Evolutionary conservation across 305 asterid genomes (phyloP).

Genomic region (Fraxinus ornus): DNA sequence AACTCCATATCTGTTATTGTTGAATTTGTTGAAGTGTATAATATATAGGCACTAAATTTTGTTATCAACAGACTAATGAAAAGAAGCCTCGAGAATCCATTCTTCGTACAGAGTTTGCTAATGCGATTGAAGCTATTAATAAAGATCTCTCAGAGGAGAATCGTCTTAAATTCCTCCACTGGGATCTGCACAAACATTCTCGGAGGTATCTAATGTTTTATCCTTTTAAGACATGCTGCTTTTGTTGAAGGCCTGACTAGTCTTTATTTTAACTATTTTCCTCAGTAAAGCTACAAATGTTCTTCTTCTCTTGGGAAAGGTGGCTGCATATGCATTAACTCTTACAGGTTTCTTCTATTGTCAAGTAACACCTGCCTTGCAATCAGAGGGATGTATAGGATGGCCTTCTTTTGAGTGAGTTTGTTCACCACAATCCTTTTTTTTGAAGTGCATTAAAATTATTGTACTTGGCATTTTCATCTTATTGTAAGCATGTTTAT

Average conservation of each 20-base stretch:
- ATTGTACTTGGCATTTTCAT: neutral
- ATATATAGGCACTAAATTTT: slow-evolving; percentile 22
- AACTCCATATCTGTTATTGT: slow-evolving; percentile 5
- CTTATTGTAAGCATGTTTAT: neutral
- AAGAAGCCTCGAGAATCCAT: slow-evolving; percentile 95
- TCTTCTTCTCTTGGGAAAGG: slow-evolving; percentile 77
- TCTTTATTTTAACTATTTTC: slow-evolving; percentile 25
- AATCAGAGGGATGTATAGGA: slow-evolving; percentile 53
- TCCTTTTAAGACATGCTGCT: slow-evolving; percentile 14
- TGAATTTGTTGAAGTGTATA: neutral
- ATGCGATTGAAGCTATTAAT: slow-evolving; percentile 86
- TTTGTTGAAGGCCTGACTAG: slow-evolving; percentile 25
- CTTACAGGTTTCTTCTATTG: slow-evolving; percentile 88
- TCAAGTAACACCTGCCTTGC: slow-evolving; percentile 55
- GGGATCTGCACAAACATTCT: slow-evolving; percentile 95
- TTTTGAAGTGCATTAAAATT: neutral
- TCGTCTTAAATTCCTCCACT: slow-evolving; percentile 90
- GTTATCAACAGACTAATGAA: slow-evolving; percentile 75
- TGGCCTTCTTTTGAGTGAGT: slow-evolving; percentile 71
- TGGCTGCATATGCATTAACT: slow-evolving; percentile 86
- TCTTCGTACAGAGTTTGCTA: slow-evolving; percentile 87
- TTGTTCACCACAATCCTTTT: slow-evolving; percentile 4
- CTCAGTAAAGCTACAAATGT: slow-evolving; percentile 88
- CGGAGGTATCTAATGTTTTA: slow-evolving; percentile 54
- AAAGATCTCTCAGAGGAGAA: slow-evolving; percentile 75